phyloP scores from a whole-genome alignment of 495 filamentous ascomycete species.

The Podospora comata region DNA sequence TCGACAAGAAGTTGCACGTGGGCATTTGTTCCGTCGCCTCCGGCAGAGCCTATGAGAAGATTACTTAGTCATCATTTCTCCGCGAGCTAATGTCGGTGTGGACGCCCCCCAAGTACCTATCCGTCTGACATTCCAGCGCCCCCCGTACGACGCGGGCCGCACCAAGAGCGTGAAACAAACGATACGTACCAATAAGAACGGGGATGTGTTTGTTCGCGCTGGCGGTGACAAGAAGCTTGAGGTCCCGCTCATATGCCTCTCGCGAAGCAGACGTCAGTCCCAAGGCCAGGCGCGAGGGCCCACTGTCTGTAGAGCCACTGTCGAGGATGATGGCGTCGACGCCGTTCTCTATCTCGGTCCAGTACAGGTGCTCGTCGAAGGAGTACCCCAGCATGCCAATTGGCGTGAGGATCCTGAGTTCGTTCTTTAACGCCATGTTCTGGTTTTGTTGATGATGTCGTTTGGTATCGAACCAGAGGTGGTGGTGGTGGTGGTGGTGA shows the following conservation, averaged over 20 bases:
- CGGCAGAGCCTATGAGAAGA: constrained; percentile 36
- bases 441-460: not conserved
- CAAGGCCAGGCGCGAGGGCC: constrained; percentile 46
- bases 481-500: not conserved
- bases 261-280: constrained; percentile 35
- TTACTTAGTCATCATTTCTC: not conserved
- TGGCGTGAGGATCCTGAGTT: constrained; percentile 43
- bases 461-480: not conserved
- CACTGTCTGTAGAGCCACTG: constrained; percentile 49
- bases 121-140: not conserved
- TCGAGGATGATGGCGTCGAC: constrained; percentile 48
- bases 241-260: constrained; percentile 41
- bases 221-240: constrained; percentile 36
- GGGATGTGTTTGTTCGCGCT: constrained; percentile 33
- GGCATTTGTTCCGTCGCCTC: constrained; percentile 45
- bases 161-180: not conserved
- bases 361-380: constrained; percentile 35
- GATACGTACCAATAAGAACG: constrained; percentile 37
- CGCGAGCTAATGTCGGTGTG: not conserved
- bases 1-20: constrained; percentile 45
- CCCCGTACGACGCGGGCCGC: not conserved
- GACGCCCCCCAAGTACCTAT: not conserved
- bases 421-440: not conserved
- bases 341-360: constrained; percentile 27
- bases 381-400: constrained; percentile 52